Conservation (phyloP, 2,329 filamentous ascomycete species). For the Pestalotiopsis sp. region DNA sequence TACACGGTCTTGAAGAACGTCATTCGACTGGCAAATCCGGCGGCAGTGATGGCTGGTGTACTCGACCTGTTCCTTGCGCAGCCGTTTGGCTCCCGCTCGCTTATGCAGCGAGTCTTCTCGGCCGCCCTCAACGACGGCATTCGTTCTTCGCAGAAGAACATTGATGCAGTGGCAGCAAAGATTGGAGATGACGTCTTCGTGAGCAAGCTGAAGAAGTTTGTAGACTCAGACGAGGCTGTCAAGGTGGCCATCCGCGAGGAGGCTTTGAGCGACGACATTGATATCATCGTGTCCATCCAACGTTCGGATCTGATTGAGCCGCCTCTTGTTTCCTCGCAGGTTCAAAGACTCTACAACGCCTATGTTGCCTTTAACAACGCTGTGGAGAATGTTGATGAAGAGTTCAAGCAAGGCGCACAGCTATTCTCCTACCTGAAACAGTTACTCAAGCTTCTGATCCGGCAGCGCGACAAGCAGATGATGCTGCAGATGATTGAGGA, state of each 20-base stretch:
- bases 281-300: constrained; percentile 82
- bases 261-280: constrained; percentile 71
- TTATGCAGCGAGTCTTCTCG: constrained; percentile 93
- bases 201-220: constrained; percentile 79
- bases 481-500: constrained; percentile 96
- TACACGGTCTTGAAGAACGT: constrained; percentile 95
- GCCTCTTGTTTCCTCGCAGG: constrained; percentile 70
- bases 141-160: constrained; percentile 78
- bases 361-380: constrained; percentile 96
- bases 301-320: constrained; percentile 76
- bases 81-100: constrained; percentile 84
- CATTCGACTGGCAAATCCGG: constrained; percentile 93
- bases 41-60: constrained; percentile 93
- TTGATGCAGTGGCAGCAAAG: constrained; percentile 74
- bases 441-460: constrained; percentile 84
- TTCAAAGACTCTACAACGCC: constrained; percentile 85
- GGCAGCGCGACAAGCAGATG: constrained; percentile 94
- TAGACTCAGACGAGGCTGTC: constrained; percentile 70
- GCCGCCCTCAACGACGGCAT: constrained; percentile 91
- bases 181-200: constrained; percentile 80
- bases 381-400: constrained; percentile 85
- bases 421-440: constrained; percentile 95
- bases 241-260: constrained; percentile 76
- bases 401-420: constrained; percentile 85
- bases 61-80: constrained; percentile 95